Evolutionary conservation across 352 stramenopile species (phyloP).

Genomic region (Phytophthora vignae): DNA sequence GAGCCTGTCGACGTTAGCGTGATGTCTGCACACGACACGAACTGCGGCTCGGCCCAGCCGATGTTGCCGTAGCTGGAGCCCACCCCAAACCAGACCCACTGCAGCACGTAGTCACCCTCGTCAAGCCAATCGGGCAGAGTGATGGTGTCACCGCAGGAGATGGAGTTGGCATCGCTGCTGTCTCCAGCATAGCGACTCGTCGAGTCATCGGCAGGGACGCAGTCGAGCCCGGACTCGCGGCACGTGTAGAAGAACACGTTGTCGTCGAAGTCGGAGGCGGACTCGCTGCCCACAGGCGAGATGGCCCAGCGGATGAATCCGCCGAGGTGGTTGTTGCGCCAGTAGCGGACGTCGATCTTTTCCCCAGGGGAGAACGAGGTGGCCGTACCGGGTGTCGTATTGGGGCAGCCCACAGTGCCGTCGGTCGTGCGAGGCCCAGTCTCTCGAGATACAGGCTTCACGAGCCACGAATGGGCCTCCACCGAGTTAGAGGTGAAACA

Average conservation of each 20-base stretch:
- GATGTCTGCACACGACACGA: constrained; percentile 65
- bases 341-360: constrained; percentile 60
- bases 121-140: constrained; percentile 54
- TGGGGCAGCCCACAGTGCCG: constrained; percentile 43
- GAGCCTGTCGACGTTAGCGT: constrained; percentile 49
- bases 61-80: constrained; percentile 64
- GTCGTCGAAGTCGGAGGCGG: constrained; percentile 52
- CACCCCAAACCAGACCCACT: constrained; percentile 63
- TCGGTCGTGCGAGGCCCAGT: constrained; percentile 42
- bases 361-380: constrained; percentile 52
- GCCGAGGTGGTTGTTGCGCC: constrained; percentile 65
- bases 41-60: constrained; percentile 56
- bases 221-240: constrained; percentile 51
- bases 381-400: constrained; percentile 33
- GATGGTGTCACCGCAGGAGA: constrained; percentile 58
- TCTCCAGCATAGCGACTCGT: constrained; percentile 57
- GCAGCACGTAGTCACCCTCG: constrained; percentile 63
- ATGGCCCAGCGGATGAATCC: constrained; percentile 66
- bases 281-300: constrained; percentile 42
- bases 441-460: constrained; percentile 53
- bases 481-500: constrained; percentile 10
- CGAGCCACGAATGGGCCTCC: constrained; percentile 54
- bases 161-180: constrained; percentile 41
- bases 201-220: constrained; percentile 46
- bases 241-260: constrained; percentile 69